Base-by-base conservation (phyloP, 1,139 yeast genomes). In the Kodamaea derodonti region DNA sequence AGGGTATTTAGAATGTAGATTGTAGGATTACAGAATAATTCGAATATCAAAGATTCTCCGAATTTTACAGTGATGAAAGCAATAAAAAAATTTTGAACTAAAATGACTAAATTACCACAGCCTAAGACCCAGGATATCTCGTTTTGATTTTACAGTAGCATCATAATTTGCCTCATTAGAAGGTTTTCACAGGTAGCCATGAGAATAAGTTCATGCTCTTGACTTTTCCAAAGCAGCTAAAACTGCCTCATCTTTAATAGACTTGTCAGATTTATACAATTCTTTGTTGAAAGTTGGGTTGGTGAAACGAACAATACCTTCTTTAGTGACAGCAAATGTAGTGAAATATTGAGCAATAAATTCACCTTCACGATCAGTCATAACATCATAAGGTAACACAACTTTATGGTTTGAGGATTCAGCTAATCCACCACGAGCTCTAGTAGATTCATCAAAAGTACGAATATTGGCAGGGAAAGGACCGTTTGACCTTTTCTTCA, bases 391-490 rank as follows among this genome's bases (percentile, higher is more conserved):
- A 32, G 86, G 78, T 55, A 75, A 71, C 49, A 82, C 71, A 36
- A 82, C 78, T 49, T 75, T 74, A 61, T 83, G 92, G 68, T 74
- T 77, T 35, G 72, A 69, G 52, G 87, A 80, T 67, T 84, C 94
- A 52, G 75, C 78, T 52, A 84, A 72, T 31, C 92, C 94, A 65
- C 84, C 77, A 55, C 86, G 78, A 40, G 84, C 80, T 60, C 77
- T 81, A 58, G 79, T 73, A 47, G 84, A 80, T 50, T 84, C 87
- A 29, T 73, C 80, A 43, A 83, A 72, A 49, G 76, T 70, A 56
- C 83, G 72, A 51, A 81, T 70, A 48, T 84, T 72, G 65, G 78
- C 78, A 35, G 94, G 94, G 77, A 81, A 84, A 24, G 70, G 70
- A 24, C 87, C 84, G 20, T 32, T 36, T 33, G 78, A 72, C 64